Evolutionary conservation across 371 early-diverging fungal genomes (phyloP).

Genomic region (Chytridium lagenaria): DNA sequence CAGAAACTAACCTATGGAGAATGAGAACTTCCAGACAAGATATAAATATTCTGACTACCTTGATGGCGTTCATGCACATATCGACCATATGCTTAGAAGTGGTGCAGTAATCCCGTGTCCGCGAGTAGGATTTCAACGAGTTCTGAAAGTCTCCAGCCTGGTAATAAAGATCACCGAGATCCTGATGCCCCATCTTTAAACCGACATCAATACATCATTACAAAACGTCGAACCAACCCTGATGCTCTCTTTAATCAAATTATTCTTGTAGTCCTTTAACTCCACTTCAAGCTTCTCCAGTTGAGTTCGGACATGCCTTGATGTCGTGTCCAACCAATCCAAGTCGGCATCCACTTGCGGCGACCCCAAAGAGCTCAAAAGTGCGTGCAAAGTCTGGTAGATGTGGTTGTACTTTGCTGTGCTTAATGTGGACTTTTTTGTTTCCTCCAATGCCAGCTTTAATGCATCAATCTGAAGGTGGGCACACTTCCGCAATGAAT

Average conservation of each 20-base stretch:
- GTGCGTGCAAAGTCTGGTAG: slow-evolving; percentile 61
- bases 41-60: slow-evolving; percentile 64
- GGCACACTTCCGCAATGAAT: slow-evolving; percentile 79
- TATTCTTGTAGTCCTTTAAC: slow-evolving; percentile 73
- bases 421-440: slow-evolving; percentile 62
- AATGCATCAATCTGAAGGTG: slow-evolving; percentile 72
- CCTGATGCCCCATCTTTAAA: slow-evolving; percentile 70
- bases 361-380: slow-evolving; percentile 46
- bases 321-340: slow-evolving; percentile 70
- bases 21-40: neutral
- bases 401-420: slow-evolving; percentile 57
- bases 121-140: slow-evolving; percentile 72
- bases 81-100: slow-evolving; percentile 75
- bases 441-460: slow-evolving; percentile 64
- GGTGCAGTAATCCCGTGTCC: slow-evolving; percentile 80
- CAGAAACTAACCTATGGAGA: slow-evolving; percentile 66
- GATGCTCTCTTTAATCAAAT: slow-evolving; percentile 80
- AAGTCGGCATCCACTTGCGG: slow-evolving; percentile 34
- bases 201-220: neutral
- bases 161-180: slow-evolving; percentile 78
- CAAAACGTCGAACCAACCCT: slow-evolving; percentile 66
- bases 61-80: slow-evolving; percentile 80
- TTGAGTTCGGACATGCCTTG: slow-evolving; percentile 50
- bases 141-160: slow-evolving; percentile 69
- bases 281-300: slow-evolving; percentile 73